Base-by-base conservation (phyloP, 495 filamentous ascomycete species). In the Aspergillus avenaceus region DNA sequence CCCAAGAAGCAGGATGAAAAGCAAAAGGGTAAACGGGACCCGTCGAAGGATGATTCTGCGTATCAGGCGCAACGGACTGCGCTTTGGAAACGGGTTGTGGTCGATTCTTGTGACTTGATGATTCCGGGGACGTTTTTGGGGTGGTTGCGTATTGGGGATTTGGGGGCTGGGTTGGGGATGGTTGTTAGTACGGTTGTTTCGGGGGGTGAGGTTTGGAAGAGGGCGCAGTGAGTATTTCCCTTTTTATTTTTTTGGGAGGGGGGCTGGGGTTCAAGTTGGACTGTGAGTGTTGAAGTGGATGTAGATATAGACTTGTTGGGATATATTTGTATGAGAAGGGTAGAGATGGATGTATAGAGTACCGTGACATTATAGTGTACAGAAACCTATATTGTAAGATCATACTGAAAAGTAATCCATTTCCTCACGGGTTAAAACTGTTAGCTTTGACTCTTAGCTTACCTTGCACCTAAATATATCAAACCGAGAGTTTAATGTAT, bases 121-220 rank as follows among this genome's bases (percentile, higher is more conserved):
- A 55, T 84, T 28, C 84, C 84, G 0, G 77, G 76, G 7, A 58
- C 58, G 22, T 69, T 77, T 2, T 61, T 84, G 16, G 77, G 78
- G 0, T 85, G 83, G 83, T 57, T 81, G 40, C 60, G 63, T 5
- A 63, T 70, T 0, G 56, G 63, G 1, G 66, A 73, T 5, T 64
- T 72, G 27, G 65, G 63, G 12, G 70, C 84, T 12, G 79, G 75
- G 4, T 34, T 73, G 27, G 66, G 72, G 14, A 82, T 80, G 76
- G 63, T 83, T 18, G 52, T 74, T 25, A 85, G 81, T 53, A 84
- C 84, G 5, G 44, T 79, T 19, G 53, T 86, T 59, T 77, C 79
- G 19, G 71, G 69, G 8, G 49, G 68, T 56, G 80, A 82, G 56
- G 74, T 85, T 8, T 87, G 83, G 83, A 74, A n/a, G 29, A 31